phyloP scores from a whole-genome alignment of 208 protist genomes.

The Crithidia fasciculata region DNA sequence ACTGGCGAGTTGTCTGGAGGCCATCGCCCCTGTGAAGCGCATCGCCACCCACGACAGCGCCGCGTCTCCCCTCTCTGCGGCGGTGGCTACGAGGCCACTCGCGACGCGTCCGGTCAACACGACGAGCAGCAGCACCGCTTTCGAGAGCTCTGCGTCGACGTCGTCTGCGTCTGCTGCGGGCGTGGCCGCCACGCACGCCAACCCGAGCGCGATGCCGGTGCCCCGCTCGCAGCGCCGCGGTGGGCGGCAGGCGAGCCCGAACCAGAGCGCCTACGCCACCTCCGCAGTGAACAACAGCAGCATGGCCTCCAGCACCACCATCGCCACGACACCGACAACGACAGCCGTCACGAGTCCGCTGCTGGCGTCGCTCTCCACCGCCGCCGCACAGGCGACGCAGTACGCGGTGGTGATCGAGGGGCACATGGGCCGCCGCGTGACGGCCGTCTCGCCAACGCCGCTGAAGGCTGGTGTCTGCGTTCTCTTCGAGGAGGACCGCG shows the following conservation, averaged over 20 bases:
- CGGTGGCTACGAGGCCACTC: neutral
- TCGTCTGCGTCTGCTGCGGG: neutral
- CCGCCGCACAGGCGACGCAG: neutral
- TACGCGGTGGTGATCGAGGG: slow-evolving; percentile 57
- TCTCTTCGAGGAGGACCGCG: slow-evolving; percentile 82
- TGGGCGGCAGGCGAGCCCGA: neutral
- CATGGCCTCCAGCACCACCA: neutral
- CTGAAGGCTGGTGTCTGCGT: slow-evolving; percentile 59
- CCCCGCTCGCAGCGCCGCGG: slow-evolving; percentile 25
- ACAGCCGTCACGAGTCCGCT: neutral
- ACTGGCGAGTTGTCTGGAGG: slow-evolving; percentile 34
- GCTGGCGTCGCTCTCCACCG: neutral
- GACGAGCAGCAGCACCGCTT: neutral
- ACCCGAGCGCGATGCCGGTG: slow-evolving; percentile 24
- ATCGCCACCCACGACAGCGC: neutral
- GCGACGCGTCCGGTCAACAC: no score
- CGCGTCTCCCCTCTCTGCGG: neutral
- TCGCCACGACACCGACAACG: neutral
- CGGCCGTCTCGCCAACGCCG: slow-evolving; percentile 30
- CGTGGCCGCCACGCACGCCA: neutral
- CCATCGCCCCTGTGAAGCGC: slow-evolving; percentile 6
- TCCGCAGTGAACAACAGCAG: slow-evolving; percentile 8
- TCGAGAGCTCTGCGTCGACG: neutral
- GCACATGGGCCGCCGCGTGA: slow-evolving; percentile 41
- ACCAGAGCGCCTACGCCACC: neutral